phyloP scores from a whole-genome alignment of 176 grass and related monocot genomes.

The Aegilops speltoides region DNA sequence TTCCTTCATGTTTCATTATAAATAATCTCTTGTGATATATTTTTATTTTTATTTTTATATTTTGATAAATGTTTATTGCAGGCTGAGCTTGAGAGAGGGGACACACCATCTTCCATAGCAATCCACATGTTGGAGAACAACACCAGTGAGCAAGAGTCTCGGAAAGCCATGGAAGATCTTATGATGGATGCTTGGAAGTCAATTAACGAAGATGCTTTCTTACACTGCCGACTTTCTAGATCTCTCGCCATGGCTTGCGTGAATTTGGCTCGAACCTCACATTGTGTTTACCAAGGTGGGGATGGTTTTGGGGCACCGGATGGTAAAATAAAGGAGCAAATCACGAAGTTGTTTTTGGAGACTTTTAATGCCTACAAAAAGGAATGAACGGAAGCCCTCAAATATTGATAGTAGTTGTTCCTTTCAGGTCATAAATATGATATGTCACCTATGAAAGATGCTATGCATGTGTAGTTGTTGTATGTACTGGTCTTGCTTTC shows the following conservation, averaged over 20 bases:
- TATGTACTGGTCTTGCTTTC: too few relatives aligned
- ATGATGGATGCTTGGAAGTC: conserved; percentile 36
- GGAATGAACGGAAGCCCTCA: too few relatives aligned
- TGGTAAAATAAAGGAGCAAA: conserved; percentile 30
- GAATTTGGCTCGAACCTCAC: conserved; percentile 46
- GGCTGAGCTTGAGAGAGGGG: conserved; percentile 49
- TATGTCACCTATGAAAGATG: too few relatives aligned
- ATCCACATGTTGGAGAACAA: conserved; percentile 46
- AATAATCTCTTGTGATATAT: too few relatives aligned
- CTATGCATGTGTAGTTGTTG: too few relatives aligned
- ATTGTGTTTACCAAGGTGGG: conserved; percentile 38
- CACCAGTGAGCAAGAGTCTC: conserved; percentile 17
- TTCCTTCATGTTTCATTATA: too few relatives aligned
- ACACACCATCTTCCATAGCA: conserved; percentile 44
- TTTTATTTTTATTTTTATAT: too few relatives aligned
- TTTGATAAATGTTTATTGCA: not conserved
- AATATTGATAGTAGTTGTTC: too few relatives aligned
- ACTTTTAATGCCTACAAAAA: not conserved
- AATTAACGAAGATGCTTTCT: conserved; percentile 29
- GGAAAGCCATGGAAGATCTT: conserved; percentile 17
- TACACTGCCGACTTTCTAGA: not conserved
- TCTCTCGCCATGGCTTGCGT: conserved; percentile 11
- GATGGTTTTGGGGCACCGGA: conserved; percentile 44
- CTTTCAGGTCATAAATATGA: too few relatives aligned
- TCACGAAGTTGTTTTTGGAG: conserved; percentile 31